These are phyloP conservation scores for Clavispora vitiphila DNA, from an alignment of 805 yeast genomes.

Conservation along the genomic window DNA sequence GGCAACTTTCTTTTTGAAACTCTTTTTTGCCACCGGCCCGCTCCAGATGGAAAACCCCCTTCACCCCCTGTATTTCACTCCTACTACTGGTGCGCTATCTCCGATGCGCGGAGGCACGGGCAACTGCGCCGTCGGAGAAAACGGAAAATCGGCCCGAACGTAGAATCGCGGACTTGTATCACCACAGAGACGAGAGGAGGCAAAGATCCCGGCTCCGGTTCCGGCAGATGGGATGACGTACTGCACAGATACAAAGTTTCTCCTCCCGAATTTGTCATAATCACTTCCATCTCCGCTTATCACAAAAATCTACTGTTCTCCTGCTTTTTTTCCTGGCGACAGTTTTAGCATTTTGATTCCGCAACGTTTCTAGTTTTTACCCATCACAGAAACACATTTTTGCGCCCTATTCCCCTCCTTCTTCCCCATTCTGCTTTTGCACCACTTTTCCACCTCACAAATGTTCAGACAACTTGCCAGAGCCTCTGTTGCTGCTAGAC, in stretches of 20 bases:
- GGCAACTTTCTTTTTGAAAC: too few relatives aligned
- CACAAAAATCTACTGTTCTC: neutral
- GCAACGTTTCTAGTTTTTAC: neutral
- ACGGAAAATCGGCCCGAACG: neutral
- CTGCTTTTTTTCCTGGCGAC: neutral
- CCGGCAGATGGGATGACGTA: neutral
- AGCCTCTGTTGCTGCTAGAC: slow-evolving; percentile 7
- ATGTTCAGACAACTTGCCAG: slow-evolving; percentile 17
- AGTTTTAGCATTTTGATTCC: too few relatives aligned
- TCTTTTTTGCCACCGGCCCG: neutral
- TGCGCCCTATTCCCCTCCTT: too few relatives aligned
- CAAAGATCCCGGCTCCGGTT: slow-evolving; percentile 1
- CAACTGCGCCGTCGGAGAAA: neutral
- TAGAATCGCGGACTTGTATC: neutral
- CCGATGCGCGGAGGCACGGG: neutral
- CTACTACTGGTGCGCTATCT: neutral
- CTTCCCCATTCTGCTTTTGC: slow-evolving; percentile 2
- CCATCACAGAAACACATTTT: too few relatives aligned
- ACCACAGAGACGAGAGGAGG: neutral
- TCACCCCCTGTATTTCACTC: too few relatives aligned
- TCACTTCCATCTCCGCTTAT: slow-evolving; percentile 2
- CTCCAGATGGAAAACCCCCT: neutral
- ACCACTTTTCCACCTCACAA: neutral
- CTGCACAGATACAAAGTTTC: neutral
- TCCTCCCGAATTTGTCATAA: slow-evolving; percentile 2